Evolutionary conservation across 2,329 filamentous ascomycete genomes (phyloP).

Genomic region (Botrytis porri): DNA sequence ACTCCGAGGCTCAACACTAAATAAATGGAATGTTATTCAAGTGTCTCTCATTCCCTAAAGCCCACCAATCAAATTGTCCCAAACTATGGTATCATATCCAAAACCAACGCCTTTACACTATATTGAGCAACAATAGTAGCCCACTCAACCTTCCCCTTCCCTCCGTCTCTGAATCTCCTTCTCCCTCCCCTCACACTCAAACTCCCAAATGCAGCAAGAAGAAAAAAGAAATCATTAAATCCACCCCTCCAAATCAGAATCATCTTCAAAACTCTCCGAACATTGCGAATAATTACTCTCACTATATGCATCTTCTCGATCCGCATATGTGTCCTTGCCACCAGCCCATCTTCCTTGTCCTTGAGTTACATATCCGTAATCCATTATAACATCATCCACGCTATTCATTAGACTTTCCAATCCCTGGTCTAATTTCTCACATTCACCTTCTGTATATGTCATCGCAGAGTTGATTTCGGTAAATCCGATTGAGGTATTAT

Average conservation of each 20-base stretch:
- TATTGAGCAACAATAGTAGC: background rate
- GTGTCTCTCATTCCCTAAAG: background rate
- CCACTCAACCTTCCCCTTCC: background rate
- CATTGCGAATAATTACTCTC: slow-evolving; percentile 7
- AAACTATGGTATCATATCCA: background rate
- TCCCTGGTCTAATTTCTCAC: background rate
- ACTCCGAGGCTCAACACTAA: background rate
- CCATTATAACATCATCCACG: slow-evolving; percentile 7
- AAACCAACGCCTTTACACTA: background rate
- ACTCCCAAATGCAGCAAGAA: background rate
- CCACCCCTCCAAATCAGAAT: background rate
- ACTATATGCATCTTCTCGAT: background rate
- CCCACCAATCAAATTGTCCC: background rate
- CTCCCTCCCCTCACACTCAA: background rate
- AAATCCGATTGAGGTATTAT: background rate
- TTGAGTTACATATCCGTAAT: background rate
- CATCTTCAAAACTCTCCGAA: background rate
- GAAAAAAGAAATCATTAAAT: background rate
- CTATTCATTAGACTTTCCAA: background rate
- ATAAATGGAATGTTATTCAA: accelerated
- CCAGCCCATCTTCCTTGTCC: background rate
- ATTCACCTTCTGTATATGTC: background rate
- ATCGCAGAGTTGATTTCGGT: background rate
- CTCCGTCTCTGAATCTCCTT: background rate
- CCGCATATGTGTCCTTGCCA: background rate